Conservation (phyloP, 345 rosid genomes). For the Pugionium dolabratum region DNA sequence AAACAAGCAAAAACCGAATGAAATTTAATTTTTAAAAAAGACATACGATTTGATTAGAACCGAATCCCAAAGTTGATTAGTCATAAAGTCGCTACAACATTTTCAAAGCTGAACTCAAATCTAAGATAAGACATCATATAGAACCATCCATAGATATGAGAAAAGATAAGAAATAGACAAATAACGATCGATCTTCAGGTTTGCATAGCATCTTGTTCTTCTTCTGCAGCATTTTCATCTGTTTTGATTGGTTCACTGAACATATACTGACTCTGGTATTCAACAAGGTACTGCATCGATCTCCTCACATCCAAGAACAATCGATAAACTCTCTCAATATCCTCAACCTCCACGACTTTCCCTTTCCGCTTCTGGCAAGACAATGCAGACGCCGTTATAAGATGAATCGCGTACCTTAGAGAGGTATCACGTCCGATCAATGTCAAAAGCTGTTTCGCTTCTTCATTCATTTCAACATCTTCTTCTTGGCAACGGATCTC, state of each 20-base stretch:
- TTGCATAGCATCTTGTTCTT: slow-evolving; percentile 54
- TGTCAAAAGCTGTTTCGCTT: slow-evolving; percentile 75
- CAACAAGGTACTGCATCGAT: slow-evolving; percentile 89
- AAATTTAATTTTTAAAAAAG: too few species aligned
- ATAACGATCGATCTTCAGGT: slow-evolving; percentile 22
- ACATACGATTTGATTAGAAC: too few species aligned
- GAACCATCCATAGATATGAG: background rate
- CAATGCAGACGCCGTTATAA: slow-evolving; percentile 77
- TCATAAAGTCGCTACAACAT: too few species aligned
- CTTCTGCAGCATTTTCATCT: slow-evolving; percentile 43
- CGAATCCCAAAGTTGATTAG: too few species aligned
- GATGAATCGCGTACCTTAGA: slow-evolving; percentile 87
- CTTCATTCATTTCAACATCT: slow-evolving; percentile 83
- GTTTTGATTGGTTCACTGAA: slow-evolving; percentile 57
- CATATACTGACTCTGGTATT: slow-evolving; percentile 79
- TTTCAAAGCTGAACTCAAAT: too few species aligned
- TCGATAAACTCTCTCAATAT: slow-evolving; percentile 67
- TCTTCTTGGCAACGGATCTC: slow-evolving; percentile 96
- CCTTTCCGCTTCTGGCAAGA: slow-evolving; percentile 89
- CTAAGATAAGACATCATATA: too few species aligned
- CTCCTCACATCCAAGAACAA: slow-evolving; percentile 92
- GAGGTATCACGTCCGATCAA: slow-evolving; percentile 86
- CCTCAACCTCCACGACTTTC: slow-evolving; percentile 70
- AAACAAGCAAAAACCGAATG: too few species aligned
- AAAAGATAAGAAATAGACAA: background rate